Evolutionary conservation across 805 yeast species (phyloP).

Genomic region (Monosporozyma aquatica): DNA sequence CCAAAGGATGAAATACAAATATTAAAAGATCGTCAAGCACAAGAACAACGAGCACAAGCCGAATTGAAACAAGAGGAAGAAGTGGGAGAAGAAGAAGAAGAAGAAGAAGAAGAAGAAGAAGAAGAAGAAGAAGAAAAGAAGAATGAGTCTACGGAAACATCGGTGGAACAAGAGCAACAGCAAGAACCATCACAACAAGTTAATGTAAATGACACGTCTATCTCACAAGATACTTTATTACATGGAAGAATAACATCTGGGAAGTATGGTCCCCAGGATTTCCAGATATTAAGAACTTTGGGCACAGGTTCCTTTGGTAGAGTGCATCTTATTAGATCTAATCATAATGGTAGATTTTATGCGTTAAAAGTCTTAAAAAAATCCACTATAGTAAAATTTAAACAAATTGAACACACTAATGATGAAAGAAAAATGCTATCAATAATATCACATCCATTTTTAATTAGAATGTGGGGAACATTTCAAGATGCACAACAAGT

Average conservation of each 20-base stretch:
- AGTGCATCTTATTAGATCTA: constrained; percentile 79
- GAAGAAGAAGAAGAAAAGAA: no score
- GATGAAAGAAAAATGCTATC: constrained; percentile 88
- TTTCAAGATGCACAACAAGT: constrained; percentile 79
- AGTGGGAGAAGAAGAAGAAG: no score
- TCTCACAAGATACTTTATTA: background rate
- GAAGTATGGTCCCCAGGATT: constrained; percentile 72
- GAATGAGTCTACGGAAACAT: no score
- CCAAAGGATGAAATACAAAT: constrained; percentile 5
- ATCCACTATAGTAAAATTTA: constrained; percentile 80
- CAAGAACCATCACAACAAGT: no score
- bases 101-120: no score
- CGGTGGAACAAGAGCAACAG: no score
- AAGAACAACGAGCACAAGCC: constrained; percentile 3
- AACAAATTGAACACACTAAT: constrained; percentile 92
- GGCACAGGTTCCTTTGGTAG: constrained; percentile 96
- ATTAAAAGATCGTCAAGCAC: constrained; percentile 3
- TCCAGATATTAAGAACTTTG: constrained; percentile 74
- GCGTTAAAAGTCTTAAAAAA: constrained; percentile 90
- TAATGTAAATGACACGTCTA: no score
- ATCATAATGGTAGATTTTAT: constrained; percentile 83
- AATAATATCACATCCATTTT: constrained; percentile 80
- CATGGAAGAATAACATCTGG: constrained; percentile 37
- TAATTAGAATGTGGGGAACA: constrained; percentile 94
- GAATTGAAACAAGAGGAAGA: background rate